Percentiles rank a stretch among this genome's conserved stretches.
These are phyloP conservation scores for Pinus tabuliformis DNA, from an alignment of 75 land plant genomes.

Conservation along the genomic window DNA sequence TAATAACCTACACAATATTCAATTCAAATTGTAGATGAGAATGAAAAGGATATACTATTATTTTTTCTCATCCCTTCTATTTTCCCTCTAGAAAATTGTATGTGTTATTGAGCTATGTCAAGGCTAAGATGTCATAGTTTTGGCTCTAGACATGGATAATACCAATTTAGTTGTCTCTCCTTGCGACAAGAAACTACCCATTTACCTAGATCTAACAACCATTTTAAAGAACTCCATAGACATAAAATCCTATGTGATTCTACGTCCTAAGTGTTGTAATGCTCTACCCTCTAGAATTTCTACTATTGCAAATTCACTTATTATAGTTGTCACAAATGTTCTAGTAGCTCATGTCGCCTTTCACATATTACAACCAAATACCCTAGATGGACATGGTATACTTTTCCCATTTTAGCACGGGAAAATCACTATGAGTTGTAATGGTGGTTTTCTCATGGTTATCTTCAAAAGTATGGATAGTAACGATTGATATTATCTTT, in stretches of 20 bases:
- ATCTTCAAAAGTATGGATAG: slow-evolving; percentile 69
- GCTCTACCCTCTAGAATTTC: slow-evolving; percentile 84
- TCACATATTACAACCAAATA: slow-evolving; percentile 98
- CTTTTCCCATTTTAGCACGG: slow-evolving; percentile 96
- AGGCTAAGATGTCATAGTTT: no score
- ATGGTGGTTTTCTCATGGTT: slow-evolving; percentile 74
- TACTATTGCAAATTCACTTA: slow-evolving; percentile 71
- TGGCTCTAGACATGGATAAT: no score
- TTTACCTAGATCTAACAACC: slow-evolving; percentile 3
- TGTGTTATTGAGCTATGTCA: no score
- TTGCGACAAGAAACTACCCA: no score
- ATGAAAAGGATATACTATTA: no score
- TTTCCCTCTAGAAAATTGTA: no score
- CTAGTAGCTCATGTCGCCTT: slow-evolving; percentile 80
- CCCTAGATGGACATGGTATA: slow-evolving; percentile 89
- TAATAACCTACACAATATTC: no score
- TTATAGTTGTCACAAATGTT: slow-evolving; percentile 62
- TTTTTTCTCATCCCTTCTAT: no score
- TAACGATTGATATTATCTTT: slow-evolving; percentile 75
- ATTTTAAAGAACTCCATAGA: slow-evolving; percentile 81
- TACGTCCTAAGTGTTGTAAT: slow-evolving; percentile 80
- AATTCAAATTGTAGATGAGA: no score
- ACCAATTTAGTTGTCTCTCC: no score
- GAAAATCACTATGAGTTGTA: slow-evolving; percentile 40
- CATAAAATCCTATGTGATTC: slow-evolving; percentile 62